These are phyloP conservation scores for Fragaria iinumae DNA, from an alignment of 306 rosid genomes.

Conservation along the genomic window DNA sequence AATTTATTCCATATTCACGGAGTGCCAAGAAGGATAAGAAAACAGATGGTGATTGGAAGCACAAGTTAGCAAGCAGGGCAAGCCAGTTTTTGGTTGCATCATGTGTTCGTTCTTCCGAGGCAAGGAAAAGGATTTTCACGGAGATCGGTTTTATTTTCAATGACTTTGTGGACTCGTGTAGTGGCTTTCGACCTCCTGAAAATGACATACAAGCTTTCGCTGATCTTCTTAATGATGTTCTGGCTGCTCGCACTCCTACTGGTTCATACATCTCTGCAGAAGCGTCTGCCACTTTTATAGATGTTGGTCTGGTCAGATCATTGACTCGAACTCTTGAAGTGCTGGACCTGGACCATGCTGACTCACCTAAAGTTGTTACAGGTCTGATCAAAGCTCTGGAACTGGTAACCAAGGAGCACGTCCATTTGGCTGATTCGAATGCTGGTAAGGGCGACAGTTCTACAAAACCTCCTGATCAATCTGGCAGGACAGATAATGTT, in stretches of 20 bases:
- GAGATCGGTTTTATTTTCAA: slow-evolving; percentile 66
- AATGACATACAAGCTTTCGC: slow-evolving; percentile 69
- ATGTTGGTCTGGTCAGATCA: slow-evolving; percentile 75
- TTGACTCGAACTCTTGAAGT: slow-evolving; percentile 68
- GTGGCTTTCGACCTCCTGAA: slow-evolving; percentile 57
- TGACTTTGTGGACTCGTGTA: slow-evolving; percentile 69
- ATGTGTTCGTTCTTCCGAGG: slow-evolving; percentile 92
- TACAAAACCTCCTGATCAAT: slow-evolving; percentile 62
- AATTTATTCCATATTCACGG: slow-evolving; percentile 65
- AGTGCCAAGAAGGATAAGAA: slow-evolving; percentile 79
- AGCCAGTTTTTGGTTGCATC: slow-evolving; percentile 90
- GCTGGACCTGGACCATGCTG: slow-evolving; percentile 86
- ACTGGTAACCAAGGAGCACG: slow-evolving; percentile 83
- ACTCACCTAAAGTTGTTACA: slow-evolving; percentile 85
- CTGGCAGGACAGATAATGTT: slow-evolving; percentile 46
- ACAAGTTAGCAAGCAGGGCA: slow-evolving; percentile 88
- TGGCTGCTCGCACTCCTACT: slow-evolving; percentile 86
- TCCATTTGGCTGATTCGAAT: slow-evolving; percentile 63
- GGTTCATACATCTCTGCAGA: slow-evolving; percentile 80
- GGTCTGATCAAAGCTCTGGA: slow-evolving; percentile 87
- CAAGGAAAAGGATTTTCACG: slow-evolving; percentile 78
- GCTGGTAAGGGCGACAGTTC: slow-evolving; percentile 63
- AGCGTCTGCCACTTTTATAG: slow-evolving; percentile 85
- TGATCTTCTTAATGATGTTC: slow-evolving; percentile 83
- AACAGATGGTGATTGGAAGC: slow-evolving; percentile 92